These are phyloP conservation scores for Talaromyces marneffei DNA, from an alignment of 2,329 filamentous ascomycete genomes.

Conservation along the genomic window DNA sequence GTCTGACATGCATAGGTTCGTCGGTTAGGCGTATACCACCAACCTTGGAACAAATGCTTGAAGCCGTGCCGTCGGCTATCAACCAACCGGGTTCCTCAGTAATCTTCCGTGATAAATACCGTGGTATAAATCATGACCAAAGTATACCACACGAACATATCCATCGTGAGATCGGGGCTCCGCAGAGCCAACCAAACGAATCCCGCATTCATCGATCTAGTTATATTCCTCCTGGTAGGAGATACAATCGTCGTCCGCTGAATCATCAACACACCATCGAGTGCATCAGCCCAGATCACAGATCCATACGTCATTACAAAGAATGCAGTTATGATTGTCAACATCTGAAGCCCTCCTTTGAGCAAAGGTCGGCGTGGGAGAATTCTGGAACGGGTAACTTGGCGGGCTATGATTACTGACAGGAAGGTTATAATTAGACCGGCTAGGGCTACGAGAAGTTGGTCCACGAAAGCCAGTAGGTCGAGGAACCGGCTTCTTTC, in stretches of 20 bases:
- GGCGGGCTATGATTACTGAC: neutral
- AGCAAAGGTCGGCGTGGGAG: neutral
- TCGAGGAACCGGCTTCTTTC: neutral
- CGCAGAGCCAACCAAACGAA: neutral
- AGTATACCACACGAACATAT: neutral
- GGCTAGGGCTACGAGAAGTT: neutral
- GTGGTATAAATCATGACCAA: neutral
- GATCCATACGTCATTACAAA: neutral
- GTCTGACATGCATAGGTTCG: neutral
- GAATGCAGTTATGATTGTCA: neutral
- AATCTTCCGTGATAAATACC: neutral
- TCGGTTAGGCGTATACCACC: too few relatives aligned
- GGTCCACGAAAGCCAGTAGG: neutral
- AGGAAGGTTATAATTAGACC: neutral
- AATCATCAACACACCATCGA: neutral
- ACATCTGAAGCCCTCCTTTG: neutral
- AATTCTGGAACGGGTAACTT: neutral
- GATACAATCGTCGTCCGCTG: neutral
- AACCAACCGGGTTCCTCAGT: neutral
- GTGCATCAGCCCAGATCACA: neutral
- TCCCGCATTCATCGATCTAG: neutral
- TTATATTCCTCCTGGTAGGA: neutral
- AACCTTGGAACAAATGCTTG: too few relatives aligned
- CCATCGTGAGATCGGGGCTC: neutral
- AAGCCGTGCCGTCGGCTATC: neutral